Percentiles rank a stretch among this genome's conserved stretches.
phyloP scores from a whole-genome alignment of 495 filamentous ascomycete species.

The Penicillium odoratum region DNA sequence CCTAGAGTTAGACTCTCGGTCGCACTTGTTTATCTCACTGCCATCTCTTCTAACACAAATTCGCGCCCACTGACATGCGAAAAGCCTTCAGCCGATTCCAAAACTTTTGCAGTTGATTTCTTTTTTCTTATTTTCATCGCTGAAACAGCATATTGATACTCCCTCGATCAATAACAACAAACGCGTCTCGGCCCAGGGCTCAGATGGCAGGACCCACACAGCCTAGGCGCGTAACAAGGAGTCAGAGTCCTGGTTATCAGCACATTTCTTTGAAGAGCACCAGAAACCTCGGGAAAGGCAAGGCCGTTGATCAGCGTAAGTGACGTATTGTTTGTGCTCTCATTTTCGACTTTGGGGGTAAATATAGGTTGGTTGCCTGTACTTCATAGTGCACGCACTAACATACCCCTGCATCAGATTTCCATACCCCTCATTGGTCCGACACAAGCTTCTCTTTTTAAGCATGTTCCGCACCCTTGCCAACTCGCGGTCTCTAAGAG shows the following conservation, averaged over 20 bases:
- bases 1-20: neutral
- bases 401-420: no score
- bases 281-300: neutral
- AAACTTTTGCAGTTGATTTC: no score
- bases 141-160: no score
- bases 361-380: neutral
- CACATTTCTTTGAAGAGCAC: neutral
- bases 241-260: slow-evolving; percentile 16
- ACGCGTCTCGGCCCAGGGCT: neutral
- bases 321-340: neutral
- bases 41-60: neutral
- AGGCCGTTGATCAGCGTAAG: neutral
- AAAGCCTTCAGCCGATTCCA: neutral
- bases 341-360: neutral
- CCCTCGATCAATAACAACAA: neutral
- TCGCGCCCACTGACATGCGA: neutral
- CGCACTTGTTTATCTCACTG: neutral
- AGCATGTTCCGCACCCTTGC: neutral
- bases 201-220: slow-evolving; percentile 16
- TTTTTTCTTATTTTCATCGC: no score
- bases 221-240: slow-evolving; percentile 26
- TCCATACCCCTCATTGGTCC: neutral
- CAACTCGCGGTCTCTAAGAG: neutral
- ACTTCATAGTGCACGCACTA: neutral
- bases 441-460: neutral